A percentile compares a stretch with the other conserved stretches of the same genome.
These are phyloP conservation scores for Barbatosphaeria neglecta DNA, from an alignment of 495 filamentous ascomycete genomes.

Conservation along the genomic window DNA sequence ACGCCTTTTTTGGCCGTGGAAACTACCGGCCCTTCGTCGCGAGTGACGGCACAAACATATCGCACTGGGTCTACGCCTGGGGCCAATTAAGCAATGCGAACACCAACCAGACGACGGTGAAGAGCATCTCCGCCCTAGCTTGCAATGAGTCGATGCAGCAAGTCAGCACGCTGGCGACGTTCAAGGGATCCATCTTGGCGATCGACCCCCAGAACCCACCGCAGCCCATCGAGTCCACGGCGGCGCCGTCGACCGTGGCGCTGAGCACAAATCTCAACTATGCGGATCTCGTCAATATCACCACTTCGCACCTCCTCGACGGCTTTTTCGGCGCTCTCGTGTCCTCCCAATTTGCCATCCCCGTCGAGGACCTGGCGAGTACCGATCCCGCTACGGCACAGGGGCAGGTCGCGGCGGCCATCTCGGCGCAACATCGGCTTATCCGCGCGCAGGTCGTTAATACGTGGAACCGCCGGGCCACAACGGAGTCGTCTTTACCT, in stretches of 20 bases:
- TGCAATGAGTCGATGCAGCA: conserved; percentile 15
- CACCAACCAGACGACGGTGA: conserved; percentile 1
- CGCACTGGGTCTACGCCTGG: conserved; percentile 13
- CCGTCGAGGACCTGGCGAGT: conserved; percentile 2
- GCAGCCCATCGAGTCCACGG: conserved; percentile 5
- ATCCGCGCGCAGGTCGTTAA: conserved; percentile 15
- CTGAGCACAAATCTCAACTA: conserved; percentile 8
- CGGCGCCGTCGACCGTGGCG: neutral
- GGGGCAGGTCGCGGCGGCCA: conserved; percentile 15
- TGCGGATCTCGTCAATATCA: conserved; percentile 4
- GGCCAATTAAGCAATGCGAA: conserved; percentile 9
- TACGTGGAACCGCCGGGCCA: conserved; percentile 7
- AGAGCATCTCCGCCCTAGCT: conserved; percentile 5
- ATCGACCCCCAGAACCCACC: conserved; percentile 10
- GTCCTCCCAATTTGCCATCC: conserved; percentile 9
- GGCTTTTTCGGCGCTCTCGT: conserved; percentile 13
- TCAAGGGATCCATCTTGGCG: conserved; percentile 6
- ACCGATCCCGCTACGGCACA: neutral
- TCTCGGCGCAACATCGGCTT: conserved; percentile 33
- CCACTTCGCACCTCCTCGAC: conserved; percentile 8
- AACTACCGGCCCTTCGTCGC: conserved; percentile 4
- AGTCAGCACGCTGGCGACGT: conserved; percentile 6
- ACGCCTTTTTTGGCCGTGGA: conserved; percentile 9
- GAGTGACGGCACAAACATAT: neutral
- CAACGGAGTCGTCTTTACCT: neutral